Evolutionary conservation across 2,329 filamentous ascomycete species (phyloP), one percentile per base, ranked within the genome.

Genomic region (Pseudofabraea citricarpa): DNA sequence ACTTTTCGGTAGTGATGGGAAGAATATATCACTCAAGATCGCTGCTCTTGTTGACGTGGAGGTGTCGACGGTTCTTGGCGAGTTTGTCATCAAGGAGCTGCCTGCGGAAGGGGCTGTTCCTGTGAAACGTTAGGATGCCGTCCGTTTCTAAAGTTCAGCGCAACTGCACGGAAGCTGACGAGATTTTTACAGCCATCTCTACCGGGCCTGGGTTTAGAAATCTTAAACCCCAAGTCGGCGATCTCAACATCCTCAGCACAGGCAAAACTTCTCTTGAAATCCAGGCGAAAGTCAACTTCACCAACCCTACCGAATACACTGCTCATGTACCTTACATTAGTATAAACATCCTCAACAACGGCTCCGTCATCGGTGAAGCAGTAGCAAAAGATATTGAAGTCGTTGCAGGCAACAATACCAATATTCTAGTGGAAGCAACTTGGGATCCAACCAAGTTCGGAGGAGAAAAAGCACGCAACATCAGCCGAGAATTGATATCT

Each of bases 281-380:
- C 26, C 73, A 81, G 56, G 85, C 87, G 12, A 67, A 72, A 29
- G 74, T 95, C 56, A 95, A 93, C 59, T 74, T 95, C 47, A 94
- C 87, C 4, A 98, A 98, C 58, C 90, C 91, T 1, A 95, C 90
- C 0, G 76, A 83, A 4, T 96, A 97, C 62, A 83, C 87, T 4
- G 90, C 89, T 4, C 72, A 71, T 2, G 72, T 97, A n/a, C 91
- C 91, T 2, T 91, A 81, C 49, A 66, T 88, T 50, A 90, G 85
- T 59, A 75, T 95, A 33, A 79, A 90, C 49, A 67, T 97, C 32
- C 62, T 87, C 22, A 81, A 80, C 55, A 90, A 94, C 55, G 80
- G 75, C 9, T 83, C 83, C 0, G 62, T 85, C 6, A 70, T 98
- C 24, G 93, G 87, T 23, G 85, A 91, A 60, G 83, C 86, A 10